Conservation (phyloP, 1,284 basidiomycete species). For the Rhodotorula sp. region DNA sequence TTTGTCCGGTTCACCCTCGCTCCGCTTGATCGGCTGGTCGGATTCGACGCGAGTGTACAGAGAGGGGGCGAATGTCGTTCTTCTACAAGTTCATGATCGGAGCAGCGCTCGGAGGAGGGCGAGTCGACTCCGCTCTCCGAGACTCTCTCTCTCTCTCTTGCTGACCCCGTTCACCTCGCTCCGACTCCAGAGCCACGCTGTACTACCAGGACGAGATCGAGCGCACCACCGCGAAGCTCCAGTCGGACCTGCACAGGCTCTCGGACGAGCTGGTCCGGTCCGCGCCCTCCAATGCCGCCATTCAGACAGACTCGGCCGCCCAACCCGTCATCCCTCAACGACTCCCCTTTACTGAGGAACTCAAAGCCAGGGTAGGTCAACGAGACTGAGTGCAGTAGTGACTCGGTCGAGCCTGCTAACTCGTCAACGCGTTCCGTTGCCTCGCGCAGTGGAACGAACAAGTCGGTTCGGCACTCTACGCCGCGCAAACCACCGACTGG, state of each 20-base stretch:
- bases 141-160: not conserved
- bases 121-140: not conserved
- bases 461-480: constrained; percentile 13
- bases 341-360: constrained; percentile 24
- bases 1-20: not conserved
- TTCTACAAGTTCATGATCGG: constrained; percentile 33
- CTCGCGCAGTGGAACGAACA: constrained; percentile 31
- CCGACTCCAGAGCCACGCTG: constrained; percentile 9
- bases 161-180: not conserved
- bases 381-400: not conserved
- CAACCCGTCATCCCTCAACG: constrained; percentile 20
- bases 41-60: not conserved
- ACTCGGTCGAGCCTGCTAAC: too few relatives aligned
- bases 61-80: constrained; percentile 19
- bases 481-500: constrained; percentile 15
- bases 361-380: constrained; percentile 23
- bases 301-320: not conserved
- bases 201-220: constrained; percentile 31
- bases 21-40: not conserved
- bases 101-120: constrained; percentile 20
- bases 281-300: not conserved
- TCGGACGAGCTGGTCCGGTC: constrained; percentile 19
- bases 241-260: constrained; percentile 19
- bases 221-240: constrained; percentile 8
- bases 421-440: not conserved